phyloP scores from a whole-genome alignment of 805 yeast genomes.

The Wickerhamiella qilinensis region DNA sequence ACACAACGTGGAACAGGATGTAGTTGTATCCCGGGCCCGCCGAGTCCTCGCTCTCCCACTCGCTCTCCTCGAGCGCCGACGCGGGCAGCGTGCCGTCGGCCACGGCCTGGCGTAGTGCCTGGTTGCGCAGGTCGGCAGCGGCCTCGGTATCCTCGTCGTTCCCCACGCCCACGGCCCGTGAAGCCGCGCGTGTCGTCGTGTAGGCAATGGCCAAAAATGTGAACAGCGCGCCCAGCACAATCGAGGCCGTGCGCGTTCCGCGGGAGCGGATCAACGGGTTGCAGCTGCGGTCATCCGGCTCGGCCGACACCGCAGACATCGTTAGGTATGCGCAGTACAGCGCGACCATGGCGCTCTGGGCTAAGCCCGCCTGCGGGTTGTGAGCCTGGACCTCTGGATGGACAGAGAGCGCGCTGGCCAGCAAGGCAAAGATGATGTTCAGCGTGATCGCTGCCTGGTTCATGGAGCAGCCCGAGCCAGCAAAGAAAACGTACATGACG shows the following conservation, averaged over 20 bases:
- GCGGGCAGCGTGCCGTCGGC: constrained; percentile 90
- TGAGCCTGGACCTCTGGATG: constrained; percentile 75
- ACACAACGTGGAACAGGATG: constrained; percentile 66
- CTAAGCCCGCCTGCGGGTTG: constrained; percentile 90
- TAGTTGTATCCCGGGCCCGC: constrained; percentile 15
- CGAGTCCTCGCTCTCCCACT: constrained; percentile 33
- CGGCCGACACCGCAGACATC: constrained; percentile 85
- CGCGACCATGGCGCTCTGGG: constrained; percentile 92
- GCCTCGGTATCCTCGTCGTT: constrained; percentile 29
- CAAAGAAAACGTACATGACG: constrained; percentile 69
- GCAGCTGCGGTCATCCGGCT: constrained; percentile 86
- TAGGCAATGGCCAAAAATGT: constrained; percentile 92
- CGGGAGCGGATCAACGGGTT: constrained; percentile 81
- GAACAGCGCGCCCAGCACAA: constrained; percentile 79
- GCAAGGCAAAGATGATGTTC: constrained; percentile 48
- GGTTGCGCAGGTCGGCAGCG: constrained; percentile 61
- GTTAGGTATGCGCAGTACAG: constrained; percentile 83
- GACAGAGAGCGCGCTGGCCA: constrained; percentile 56
- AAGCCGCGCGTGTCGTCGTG: constrained; percentile 88
- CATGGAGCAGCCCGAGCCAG: constrained; percentile 69
- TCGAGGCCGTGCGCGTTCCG: constrained; percentile 80
- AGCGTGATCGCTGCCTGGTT: constrained; percentile 74
- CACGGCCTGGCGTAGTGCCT: constrained; percentile 88
- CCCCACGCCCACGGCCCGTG: constrained; percentile 36
- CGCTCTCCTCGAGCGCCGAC: constrained; percentile 64